A percentile compares a stretch with the other conserved stretches of the same genome.
These are phyloP conservation scores for Nitzschia sp. DNA, from an alignment of 108 stramenopile genomes.

Conservation along the genomic window DNA sequence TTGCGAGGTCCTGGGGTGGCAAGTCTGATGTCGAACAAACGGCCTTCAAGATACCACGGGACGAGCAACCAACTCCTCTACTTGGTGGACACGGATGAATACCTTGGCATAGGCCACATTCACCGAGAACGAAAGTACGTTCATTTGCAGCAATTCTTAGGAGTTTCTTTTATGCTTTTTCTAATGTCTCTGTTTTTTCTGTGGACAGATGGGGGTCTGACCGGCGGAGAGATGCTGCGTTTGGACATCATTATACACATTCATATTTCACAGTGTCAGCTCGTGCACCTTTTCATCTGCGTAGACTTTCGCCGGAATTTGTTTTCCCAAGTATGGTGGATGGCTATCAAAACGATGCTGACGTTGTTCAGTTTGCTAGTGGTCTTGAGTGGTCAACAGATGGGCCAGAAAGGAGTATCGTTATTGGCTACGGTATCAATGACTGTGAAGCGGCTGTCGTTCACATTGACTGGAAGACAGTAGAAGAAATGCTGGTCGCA, in stretches of 20 bases:
- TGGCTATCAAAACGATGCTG: slow-evolving; percentile 37
- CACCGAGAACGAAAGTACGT: slow-evolving; percentile 51
- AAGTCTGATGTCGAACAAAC: slow-evolving; percentile 10
- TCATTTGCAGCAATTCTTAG: neutral
- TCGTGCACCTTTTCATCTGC: slow-evolving; percentile 32
- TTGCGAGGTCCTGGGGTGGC: neutral
- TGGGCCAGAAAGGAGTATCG: neutral
- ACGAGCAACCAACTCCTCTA: slow-evolving; percentile 67
- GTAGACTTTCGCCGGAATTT: slow-evolving; percentile 63
- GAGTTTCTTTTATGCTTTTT: neutral
- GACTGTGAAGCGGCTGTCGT: slow-evolving; percentile 52
- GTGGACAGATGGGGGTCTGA: slow-evolving; percentile 38
- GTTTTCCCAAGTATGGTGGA: slow-evolving; percentile 8
- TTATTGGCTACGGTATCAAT: slow-evolving; percentile 53
- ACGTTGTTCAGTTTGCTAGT: slow-evolving; percentile 74
- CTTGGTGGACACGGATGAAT: slow-evolving; percentile 45
- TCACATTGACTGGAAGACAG: slow-evolving; percentile 9
- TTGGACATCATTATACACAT: slow-evolving; percentile 82
- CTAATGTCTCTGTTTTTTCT: too few relatives aligned
- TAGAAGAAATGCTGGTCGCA: slow-evolving; percentile 25
- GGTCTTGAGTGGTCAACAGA: slow-evolving; percentile 49
- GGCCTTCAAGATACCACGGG: slow-evolving; percentile 51
- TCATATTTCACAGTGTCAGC: slow-evolving; percentile 36
- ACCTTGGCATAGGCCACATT: slow-evolving; percentile 73
- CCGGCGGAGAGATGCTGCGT: slow-evolving; percentile 49